Evolutionary conservation across 352 stramenopile genomes (phyloP).

Genomic region (Globisporangium paroecandrum): DNA sequence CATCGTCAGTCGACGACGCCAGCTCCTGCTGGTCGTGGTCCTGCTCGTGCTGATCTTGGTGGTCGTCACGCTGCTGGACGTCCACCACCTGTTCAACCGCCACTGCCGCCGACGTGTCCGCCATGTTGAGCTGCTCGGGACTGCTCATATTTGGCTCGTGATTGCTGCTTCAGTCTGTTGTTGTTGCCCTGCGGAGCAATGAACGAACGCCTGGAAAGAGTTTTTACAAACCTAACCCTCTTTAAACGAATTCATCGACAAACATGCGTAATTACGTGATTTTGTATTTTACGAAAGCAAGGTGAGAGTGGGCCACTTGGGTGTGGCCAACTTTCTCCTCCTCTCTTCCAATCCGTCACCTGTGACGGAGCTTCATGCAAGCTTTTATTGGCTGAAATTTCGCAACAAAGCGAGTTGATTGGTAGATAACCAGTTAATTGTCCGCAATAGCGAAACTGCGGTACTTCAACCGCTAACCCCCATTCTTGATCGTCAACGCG

Average conservation of each 20-base stretch:
- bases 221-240: conserved; percentile 6
- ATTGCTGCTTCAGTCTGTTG: neutral
- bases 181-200: neutral
- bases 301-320: neutral
- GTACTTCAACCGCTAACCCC: conserved; percentile 4
- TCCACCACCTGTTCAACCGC: neutral
- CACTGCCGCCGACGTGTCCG: neutral
- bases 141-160: conserved; percentile 5
- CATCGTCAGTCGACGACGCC: neutral
- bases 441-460: neutral
- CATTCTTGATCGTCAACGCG: conserved; percentile 4
- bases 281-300: neutral
- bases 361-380: neutral
- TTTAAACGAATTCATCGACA: neutral
- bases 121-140: conserved; percentile 5
- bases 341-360: conserved; percentile 8
- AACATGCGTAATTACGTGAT: neutral
- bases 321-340: neutral
- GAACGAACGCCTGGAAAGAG: neutral
- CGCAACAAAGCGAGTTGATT: neutral
- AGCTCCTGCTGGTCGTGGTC: neutral
- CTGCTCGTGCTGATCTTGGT: neutral
- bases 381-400: neutral
- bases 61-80: neutral
- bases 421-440: neutral